phyloP scores from a whole-genome alignment of 371 early-diverging fungal genomes.

The Mortierella sp. region DNA sequence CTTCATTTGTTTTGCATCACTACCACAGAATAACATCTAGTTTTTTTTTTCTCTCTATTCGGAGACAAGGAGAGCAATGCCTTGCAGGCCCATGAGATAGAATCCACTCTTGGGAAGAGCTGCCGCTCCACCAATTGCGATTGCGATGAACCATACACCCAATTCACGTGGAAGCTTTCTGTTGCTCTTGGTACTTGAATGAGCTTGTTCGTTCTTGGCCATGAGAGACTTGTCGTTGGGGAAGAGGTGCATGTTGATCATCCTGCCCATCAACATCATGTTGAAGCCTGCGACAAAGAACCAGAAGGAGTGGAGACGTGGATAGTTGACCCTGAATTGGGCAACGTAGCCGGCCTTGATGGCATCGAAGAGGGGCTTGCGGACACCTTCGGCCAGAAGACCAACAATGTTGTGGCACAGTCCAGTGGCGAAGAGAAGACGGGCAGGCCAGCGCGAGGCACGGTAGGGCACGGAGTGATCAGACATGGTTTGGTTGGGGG shows the following conservation, averaged over 20 bases:
- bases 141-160: slow-evolving; percentile 13
- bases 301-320: slow-evolving; percentile 29
- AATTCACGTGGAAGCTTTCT: slow-evolving; percentile 11
- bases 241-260: slow-evolving; percentile 33
- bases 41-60: neutral
- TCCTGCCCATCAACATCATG: slow-evolving; percentile 16
- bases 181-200: too few relatives aligned
- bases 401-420: slow-evolving; percentile 19
- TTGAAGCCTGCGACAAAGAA: slow-evolving; percentile 23
- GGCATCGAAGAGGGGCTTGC: slow-evolving; percentile 14
- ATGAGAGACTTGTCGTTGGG: too few relatives aligned
- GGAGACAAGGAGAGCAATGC: slow-evolving; percentile 7
- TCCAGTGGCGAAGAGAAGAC: slow-evolving; percentile 20
- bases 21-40: neutral
- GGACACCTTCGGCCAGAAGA: neutral
- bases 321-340: neutral
- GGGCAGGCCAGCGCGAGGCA: slow-evolving; percentile 43
- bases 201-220: too few relatives aligned
- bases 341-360: slow-evolving; percentile 26
- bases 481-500: too few relatives aligned
- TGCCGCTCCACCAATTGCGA: slow-evolving; percentile 10
- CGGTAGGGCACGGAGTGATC: slow-evolving; percentile 36
- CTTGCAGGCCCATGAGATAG: slow-evolving; percentile 14
- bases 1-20: neutral
- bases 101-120: slow-evolving; percentile 20